A percentile compares a stretch with the other conserved stretches of the same genome.
Conservation (phyloP, 805 yeast species). For the Metschnikowia hibisci region DNA sequence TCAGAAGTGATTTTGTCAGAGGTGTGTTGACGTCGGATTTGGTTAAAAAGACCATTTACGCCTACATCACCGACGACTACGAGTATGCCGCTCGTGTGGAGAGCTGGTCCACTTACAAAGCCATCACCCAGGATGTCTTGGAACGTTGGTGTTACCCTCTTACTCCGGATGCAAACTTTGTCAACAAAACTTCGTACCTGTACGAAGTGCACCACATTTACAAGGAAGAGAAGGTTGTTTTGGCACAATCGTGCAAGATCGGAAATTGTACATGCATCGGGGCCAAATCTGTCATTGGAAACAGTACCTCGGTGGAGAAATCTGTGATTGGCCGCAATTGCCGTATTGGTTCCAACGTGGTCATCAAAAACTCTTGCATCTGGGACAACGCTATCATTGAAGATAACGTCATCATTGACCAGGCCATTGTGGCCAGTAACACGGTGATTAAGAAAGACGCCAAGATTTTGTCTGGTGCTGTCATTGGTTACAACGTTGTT, state of each 20-base stretch:
- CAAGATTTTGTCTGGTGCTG: slow-evolving; percentile 61
- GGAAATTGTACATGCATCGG: slow-evolving; percentile 83
- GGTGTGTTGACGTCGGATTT: slow-evolving; percentile 90
- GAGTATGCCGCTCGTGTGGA: slow-evolving; percentile 92
- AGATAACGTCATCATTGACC: slow-evolving; percentile 55
- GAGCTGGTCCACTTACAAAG: slow-evolving; percentile 89
- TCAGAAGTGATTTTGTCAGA: slow-evolving; percentile 82
- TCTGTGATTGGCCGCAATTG: slow-evolving; percentile 86
- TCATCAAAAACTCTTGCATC: slow-evolving; percentile 69
- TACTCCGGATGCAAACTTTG: slow-evolving; percentile 78
- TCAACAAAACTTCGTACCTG: slow-evolving; percentile 61
- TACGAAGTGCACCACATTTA: slow-evolving; percentile 85
- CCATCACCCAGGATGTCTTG: slow-evolving; percentile 82
- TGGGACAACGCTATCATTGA: slow-evolving; percentile 81
- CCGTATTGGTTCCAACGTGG: slow-evolving; percentile 73
- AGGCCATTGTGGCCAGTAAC: slow-evolving; percentile 67
- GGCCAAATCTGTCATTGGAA: slow-evolving; percentile 69
- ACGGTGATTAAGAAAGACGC: slow-evolving; percentile 54
- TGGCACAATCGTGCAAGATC: slow-evolving; percentile 89
- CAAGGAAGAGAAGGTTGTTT: slow-evolving; percentile 80
- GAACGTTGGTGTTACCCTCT: slow-evolving; percentile 93
- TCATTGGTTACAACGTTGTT: slow-evolving; percentile 71
- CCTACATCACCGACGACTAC: slow-evolving; percentile 72
- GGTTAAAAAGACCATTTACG: slow-evolving; percentile 84
- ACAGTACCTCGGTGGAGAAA: slow-evolving; percentile 58